Percentiles rank a stretch among this genome's conserved stretches.
These are phyloP conservation scores for Aspergillus biplanus DNA, from an alignment of 495 filamentous ascomycete genomes.

Conservation along the genomic window DNA sequence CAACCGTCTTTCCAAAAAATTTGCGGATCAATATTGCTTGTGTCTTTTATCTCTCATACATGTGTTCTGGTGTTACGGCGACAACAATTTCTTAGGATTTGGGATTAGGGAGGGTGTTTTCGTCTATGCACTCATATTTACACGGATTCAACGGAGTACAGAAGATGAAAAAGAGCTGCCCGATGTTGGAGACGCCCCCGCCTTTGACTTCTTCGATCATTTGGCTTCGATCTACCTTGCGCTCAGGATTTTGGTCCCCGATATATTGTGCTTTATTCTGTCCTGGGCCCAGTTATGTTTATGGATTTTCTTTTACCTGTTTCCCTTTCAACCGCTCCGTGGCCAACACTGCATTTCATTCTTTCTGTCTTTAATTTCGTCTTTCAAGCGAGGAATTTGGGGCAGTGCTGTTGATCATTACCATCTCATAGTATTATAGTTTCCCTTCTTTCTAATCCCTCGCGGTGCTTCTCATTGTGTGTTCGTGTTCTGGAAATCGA, in stretches of 20 bases:
- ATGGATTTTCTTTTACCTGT: constrained; percentile 18
- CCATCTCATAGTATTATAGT: constrained; percentile 21
- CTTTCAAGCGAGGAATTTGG: constrained; percentile 31
- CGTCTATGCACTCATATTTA: constrained; percentile 19
- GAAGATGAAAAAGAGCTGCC: constrained; percentile 18
- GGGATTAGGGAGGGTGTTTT: constrained; percentile 19
- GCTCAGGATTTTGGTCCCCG: constrained; percentile 23
- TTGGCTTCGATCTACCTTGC: constrained; percentile 28
- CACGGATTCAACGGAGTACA: constrained; percentile 19
- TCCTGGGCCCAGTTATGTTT: constrained; percentile 19
- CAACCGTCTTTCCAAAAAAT: constrained; percentile 5
- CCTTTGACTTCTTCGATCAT: constrained; percentile 18
- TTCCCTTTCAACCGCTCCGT: not conserved
- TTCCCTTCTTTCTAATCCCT: constrained; percentile 18
- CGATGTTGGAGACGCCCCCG: constrained; percentile 18
- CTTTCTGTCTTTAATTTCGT: constrained; percentile 23
- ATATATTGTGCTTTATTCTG: constrained; percentile 21
- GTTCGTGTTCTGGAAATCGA: constrained; percentile 25
- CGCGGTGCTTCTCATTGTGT: constrained; percentile 17
- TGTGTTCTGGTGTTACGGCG: constrained; percentile 27
- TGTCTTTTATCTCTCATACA: constrained; percentile 19
- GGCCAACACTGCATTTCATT: constrained; percentile 22
- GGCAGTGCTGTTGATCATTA: constrained; percentile 23
- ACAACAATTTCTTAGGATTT: constrained; percentile 20
- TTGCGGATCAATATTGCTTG: constrained; percentile 14